Evolutionary conservation across 371 early-diverging fungal genomes (phyloP).

Genomic region (Rhizopus stolonifer): DNA sequence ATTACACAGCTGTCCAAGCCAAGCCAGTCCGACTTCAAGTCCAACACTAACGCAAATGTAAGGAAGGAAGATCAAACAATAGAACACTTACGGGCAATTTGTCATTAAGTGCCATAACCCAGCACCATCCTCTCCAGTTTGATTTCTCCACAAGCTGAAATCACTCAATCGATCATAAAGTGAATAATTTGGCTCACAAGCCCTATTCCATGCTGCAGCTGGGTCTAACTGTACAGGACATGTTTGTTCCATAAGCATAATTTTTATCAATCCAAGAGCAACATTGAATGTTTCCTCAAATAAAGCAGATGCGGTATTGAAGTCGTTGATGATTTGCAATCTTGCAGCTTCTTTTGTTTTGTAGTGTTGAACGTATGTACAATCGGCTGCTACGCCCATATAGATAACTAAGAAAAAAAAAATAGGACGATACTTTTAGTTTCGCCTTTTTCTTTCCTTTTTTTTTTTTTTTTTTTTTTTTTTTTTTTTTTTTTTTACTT

Average conservation of each 20-base stretch:
- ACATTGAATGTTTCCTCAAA: constrained; percentile 94
- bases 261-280: constrained; percentile 79
- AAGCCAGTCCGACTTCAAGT: constrained; percentile 91
- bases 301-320: constrained; percentile 76
- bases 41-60: constrained; percentile 69
- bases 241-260: constrained; percentile 62
- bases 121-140: constrained; percentile 62
- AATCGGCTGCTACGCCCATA: constrained; percentile 71
- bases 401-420: constrained; percentile 30
- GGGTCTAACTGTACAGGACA: constrained; percentile 53
- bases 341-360: constrained; percentile 59
- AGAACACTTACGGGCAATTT: constrained; percentile 61
- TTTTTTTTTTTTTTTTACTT: too few species aligned
- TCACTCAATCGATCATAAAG: constrained; percentile 83
- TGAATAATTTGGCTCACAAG: constrained; percentile 68
- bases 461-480: too few species aligned
- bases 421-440: background rate
- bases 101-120: constrained; percentile 96
- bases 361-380: constrained; percentile 68
- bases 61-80: constrained; percentile 1
- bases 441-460: background rate
- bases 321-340: constrained; percentile 72
- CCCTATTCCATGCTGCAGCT: constrained; percentile 71
- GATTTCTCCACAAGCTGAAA: constrained; percentile 89
- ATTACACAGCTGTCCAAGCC: constrained; percentile 82